A percentile compares a stretch with the other conserved stretches of the same genome.
These are phyloP conservation scores for Ganoderma resinaceum DNA, from an alignment of 1,284 basidiomycete species.

Conservation along the genomic window DNA sequence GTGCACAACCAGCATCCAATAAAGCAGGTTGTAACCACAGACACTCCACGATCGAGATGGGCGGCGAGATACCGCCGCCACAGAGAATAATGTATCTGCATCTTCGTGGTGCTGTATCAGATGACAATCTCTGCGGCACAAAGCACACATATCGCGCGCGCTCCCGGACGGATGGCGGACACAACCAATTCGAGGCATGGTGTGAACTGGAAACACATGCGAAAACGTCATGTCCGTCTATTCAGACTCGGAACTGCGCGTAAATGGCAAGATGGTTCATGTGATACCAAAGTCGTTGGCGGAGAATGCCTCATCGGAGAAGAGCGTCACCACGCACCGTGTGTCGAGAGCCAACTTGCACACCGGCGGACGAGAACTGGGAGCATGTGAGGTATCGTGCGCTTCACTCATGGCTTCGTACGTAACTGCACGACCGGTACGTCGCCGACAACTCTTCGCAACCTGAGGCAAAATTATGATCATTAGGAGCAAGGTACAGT, in stretches of 20 bases:
- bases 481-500: not conserved
- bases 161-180: not conserved
- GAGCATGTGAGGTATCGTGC: not conserved
- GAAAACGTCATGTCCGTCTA: not conserved
- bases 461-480: no score
- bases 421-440: not conserved
- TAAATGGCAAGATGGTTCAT: not conserved
- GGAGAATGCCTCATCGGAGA: not conserved
- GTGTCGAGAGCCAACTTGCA: not conserved
- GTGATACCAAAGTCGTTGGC: not conserved
- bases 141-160: slow-evolving; percentile 1
- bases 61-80: not conserved
- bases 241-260: not conserved
- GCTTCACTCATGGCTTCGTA: not conserved
- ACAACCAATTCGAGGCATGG: not conserved
- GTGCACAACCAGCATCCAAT: not conserved
- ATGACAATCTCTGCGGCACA: not conserved
- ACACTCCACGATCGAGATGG: not conserved
- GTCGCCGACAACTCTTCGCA: not conserved
- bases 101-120: not conserved
- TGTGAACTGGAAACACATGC: not conserved
- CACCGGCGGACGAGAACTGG: not conserved
- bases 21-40: not conserved
- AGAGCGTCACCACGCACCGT: not conserved
- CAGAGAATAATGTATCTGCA: not conserved